Base-by-base conservation (phyloP, 768 basidiomycete genomes). In the Suillus placidus region DNA sequence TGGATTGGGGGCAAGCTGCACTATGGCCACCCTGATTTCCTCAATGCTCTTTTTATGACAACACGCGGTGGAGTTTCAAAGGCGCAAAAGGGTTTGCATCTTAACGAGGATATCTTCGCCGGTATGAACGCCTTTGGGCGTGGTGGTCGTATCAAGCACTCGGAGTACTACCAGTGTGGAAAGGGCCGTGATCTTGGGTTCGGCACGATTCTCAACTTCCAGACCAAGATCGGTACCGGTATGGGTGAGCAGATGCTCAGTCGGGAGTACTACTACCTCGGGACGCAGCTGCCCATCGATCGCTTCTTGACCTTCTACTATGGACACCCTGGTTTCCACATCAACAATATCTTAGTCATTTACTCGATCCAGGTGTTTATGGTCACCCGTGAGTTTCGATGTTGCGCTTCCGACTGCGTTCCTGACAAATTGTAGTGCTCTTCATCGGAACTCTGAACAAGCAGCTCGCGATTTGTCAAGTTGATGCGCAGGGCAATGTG, bases 171-270 rank as follows among this genome's bases (percentile, higher is more conserved):
- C 76, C 97, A 99, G 79, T 99, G 97, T 74, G 97, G 97, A 69
- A 98, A 99, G 82, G 97, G 97, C 64, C 92, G 97, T 80, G 97
- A 99, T 83, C 90, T 99, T 67, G 97, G 97, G 63, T 99, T 99
- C 76, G 97, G 97, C 61, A 99, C 97, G 54, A 99, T 99, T 74
- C 83, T 99, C 73, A 99, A 99, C 78, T 99, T 99, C 88, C 95
- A 98, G 83, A 99, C 97, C 60, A 99, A 99, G 87, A 97, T 99
- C 73, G 97, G 97, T 35, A 97, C 94, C 37, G 97, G 97, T 80
- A 99, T 99, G 97, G 97, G 97, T 72, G 97, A 99, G 79, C 97
- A 99, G 75, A 97, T 99, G 95, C 90, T 99, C 71, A 98, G 95
- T 80, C 89, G 97, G 70, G 97, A 99, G 80, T 99, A 99, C 77